Evolutionary conservation across 306 rosid species (phyloP), one percentile per base, ranked within the genome.

Genomic region (Lathyrus sativus): DNA sequence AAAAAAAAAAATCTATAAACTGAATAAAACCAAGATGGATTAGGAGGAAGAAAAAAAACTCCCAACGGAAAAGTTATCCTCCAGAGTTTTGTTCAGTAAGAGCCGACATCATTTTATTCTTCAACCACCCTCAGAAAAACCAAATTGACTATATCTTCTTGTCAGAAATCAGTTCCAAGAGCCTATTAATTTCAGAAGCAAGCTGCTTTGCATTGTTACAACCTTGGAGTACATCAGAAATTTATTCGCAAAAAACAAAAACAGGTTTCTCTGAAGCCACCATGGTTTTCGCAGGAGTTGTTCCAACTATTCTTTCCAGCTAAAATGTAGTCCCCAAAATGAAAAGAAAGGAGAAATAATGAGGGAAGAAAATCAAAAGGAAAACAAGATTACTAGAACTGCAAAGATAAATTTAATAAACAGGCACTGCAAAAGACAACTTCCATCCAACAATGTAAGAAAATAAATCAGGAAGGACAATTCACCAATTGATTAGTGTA

Each of bases 251-350:
- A 64, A 82, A 82, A 41, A 82, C 83, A 71, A 82, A 82, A 62
- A 82, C 86, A 11, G 70, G 57, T 17, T 78, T 78, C 62, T 78
- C 80, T 2, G 86, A 82, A 67, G 70, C 17, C 28, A 75, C 50
- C 86, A 78, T 82, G 46, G 78, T 78, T 54, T 62, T 67, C 1
- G 80, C 78, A 0, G 73, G 70, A 15, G 72, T 33, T 46, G 83
- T 67, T 48, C 86, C 86, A 74, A 74, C 83, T 12, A 70, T 74
- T 78, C 86, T 78, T 62, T 82, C 86, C 18, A 82, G 70, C 86
- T 82, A 68, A 65, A 65, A 59, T 33, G 62, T 9, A 63, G 69
- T 29, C 41, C 70, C 72, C 29, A 24, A 19, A 44, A 51, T 5
- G 3, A 44, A 13, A 45, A 13, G 58, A 9, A 13, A 9, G 18